Conservation (phyloP, 306 rosid species). For the Arachis hypogaea region DNA sequence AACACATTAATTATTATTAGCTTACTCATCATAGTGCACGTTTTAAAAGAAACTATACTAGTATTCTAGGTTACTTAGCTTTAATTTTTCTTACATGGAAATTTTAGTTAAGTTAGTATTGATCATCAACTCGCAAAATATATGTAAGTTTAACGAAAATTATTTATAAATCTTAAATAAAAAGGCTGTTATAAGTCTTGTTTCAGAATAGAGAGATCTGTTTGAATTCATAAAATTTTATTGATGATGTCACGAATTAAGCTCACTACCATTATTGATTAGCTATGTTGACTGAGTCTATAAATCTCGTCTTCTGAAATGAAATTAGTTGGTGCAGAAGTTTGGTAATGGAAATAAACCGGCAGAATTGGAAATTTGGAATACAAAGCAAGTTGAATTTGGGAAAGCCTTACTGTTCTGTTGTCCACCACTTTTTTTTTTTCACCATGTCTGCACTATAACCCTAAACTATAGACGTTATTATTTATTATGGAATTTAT, state of each 20-base stretch:
- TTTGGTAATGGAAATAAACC: slow-evolving; percentile 18
- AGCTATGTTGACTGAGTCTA: not conserved
- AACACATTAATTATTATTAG: not conserved
- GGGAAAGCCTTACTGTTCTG: slow-evolving; percentile 11
- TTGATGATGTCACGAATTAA: not conserved
- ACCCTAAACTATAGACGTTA: not conserved
- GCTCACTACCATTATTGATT: slow-evolving; percentile 22
- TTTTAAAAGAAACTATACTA: not conserved
- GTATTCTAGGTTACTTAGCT: no score
- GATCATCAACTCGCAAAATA: no score
- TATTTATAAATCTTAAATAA: no score
- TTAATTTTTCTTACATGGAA: no score
- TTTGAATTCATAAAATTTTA: not conserved
- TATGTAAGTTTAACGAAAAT: no score
- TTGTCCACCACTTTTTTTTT: not conserved
- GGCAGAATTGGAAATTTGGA: not conserved
- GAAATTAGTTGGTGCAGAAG: slow-evolving; percentile 21
- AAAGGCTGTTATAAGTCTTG: no score
- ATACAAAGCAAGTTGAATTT: not conserved
- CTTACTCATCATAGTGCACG: not conserved
- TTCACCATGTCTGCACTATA: not conserved
- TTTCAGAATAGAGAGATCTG: not conserved
- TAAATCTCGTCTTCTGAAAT: not conserved
- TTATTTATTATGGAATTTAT: no score
- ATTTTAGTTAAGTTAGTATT: no score